Percentiles rank a stretch among this genome's conserved stretches.
Evolutionary conservation across 1,284 basidiomycete species (phyloP).

Genomic region (Ceratobasidium sp.): DNA sequence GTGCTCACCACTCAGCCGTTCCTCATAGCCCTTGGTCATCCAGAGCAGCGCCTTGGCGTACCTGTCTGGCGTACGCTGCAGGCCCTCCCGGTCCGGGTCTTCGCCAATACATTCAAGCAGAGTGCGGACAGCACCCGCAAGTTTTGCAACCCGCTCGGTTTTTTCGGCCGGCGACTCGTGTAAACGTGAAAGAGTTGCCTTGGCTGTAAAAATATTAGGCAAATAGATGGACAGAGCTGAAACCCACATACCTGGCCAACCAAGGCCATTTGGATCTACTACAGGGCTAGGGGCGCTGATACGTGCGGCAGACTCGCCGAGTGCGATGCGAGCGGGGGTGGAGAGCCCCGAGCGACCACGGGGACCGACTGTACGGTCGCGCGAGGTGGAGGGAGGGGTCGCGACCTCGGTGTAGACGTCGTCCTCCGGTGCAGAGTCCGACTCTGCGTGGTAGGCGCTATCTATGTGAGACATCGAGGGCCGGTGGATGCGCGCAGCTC

Average conservation of each 20-base stretch:
- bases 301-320: constrained; percentile 27
- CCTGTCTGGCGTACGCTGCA: constrained; percentile 90
- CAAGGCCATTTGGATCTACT: constrained; percentile 87
- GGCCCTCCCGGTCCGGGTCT: constrained; percentile 94
- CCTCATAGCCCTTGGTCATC: constrained; percentile 99
- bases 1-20: constrained; percentile 80
- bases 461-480: constrained; percentile 5
- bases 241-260: constrained; percentile 85
- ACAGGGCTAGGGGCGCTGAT: constrained; percentile 58
- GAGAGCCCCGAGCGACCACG: constrained; percentile 39
- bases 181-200: constrained; percentile 86
- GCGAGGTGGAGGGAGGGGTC: constrained; percentile 2
- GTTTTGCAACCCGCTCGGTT: constrained; percentile 75
- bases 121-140: constrained; percentile 87
- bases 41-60: constrained; percentile 98
- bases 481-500: constrained; percentile 11
- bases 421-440: constrained; percentile 38
- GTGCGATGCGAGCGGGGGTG: constrained; percentile 30
- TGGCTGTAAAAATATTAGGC: constrained; percentile 65
- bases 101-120: constrained; percentile 98
- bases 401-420: not conserved
- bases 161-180: constrained; percentile 81
- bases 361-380: not conserved
- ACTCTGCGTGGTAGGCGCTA: constrained; percentile 6
- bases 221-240: not conserved